Evolutionary conservation across 352 stramenopile species (phyloP).

Genomic region (Plasmopara viticola): DNA sequence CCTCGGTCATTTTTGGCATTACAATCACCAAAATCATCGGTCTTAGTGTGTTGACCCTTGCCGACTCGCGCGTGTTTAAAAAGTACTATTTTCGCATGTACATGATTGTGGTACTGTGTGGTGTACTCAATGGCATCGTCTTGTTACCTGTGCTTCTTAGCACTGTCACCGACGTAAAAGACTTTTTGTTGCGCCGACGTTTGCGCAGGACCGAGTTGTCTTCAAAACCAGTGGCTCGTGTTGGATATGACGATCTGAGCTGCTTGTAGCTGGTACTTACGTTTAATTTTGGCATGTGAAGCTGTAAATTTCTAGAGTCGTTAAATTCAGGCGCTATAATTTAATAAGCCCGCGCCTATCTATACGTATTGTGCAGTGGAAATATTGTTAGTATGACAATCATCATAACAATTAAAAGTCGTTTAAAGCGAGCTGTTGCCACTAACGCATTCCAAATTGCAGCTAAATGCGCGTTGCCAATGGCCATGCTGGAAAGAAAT

Average conservation of each 20-base stretch:
- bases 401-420: no score
- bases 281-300: no score
- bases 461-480: no score
- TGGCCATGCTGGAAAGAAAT: no score
- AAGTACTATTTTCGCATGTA: slow-evolving; percentile 92
- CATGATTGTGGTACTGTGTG: slow-evolving; percentile 77
- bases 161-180: slow-evolving; percentile 39
- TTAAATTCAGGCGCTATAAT: no score
- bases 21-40: slow-evolving; percentile 85
- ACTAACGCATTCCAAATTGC: no score
- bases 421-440: no score
- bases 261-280: slow-evolving; percentile 3
- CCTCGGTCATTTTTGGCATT: slow-evolving; percentile 78
- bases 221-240: slow-evolving; percentile 24
- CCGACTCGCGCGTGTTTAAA: slow-evolving; percentile 82
- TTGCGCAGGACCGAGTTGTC: slow-evolving; percentile 18
- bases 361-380: no score
- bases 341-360: no score
- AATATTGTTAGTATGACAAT: no score
- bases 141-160: slow-evolving; percentile 62
- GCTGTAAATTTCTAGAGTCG: no score
- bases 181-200: slow-evolving; percentile 30
- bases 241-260: slow-evolving; percentile 14
- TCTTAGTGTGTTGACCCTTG: slow-evolving; percentile 73
- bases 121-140: slow-evolving; percentile 71